These are phyloP conservation scores for Blastobotrys indianensis DNA, from an alignment of 1,139 yeast species.

Conservation along the genomic window DNA sequence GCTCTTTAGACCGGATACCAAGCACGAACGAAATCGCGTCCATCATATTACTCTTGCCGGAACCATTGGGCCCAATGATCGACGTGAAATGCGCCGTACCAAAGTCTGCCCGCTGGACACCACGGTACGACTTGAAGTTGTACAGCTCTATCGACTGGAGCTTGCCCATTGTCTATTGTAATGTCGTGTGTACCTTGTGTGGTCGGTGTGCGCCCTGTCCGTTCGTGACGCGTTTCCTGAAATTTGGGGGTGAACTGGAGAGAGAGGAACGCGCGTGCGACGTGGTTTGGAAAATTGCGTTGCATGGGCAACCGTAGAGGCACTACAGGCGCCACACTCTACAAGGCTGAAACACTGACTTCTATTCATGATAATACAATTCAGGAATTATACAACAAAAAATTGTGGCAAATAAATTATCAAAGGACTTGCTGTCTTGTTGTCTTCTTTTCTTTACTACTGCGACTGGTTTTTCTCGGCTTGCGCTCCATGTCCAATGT, in stretches of 20 bases:
- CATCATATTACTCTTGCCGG: slow-evolving; percentile 97
- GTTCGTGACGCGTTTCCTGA: slow-evolving; percentile 1
- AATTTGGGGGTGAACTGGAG: slow-evolving; percentile 3
- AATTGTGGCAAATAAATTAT: too few species aligned
- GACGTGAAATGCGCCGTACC: slow-evolving; percentile 82
- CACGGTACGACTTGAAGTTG: slow-evolving; percentile 89
- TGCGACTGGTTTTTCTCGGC: too few species aligned
- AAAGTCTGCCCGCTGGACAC: slow-evolving; percentile 69
- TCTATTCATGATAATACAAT: too few species aligned
- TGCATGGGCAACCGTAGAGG: too few species aligned
- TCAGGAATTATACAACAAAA: too few species aligned
- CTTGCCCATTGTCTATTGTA: slow-evolving; percentile 23
- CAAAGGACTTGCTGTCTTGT: too few species aligned
- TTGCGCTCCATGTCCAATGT: too few species aligned
- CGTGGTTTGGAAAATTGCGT: too few species aligned
- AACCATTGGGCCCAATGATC: slow-evolving; percentile 96
- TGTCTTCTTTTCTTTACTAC: too few species aligned
- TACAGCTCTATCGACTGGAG: slow-evolving; percentile 40
- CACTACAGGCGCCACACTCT: too few species aligned
- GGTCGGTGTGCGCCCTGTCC: not conserved
- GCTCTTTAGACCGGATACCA: slow-evolving; percentile 72
- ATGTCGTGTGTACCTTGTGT: not conserved
- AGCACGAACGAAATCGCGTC: slow-evolving; percentile 95
- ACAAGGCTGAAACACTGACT: too few species aligned
- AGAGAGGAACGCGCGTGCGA: not conserved